Base-by-base conservation (phyloP, 345 rosid genomes). In the Brassica incana region DNA sequence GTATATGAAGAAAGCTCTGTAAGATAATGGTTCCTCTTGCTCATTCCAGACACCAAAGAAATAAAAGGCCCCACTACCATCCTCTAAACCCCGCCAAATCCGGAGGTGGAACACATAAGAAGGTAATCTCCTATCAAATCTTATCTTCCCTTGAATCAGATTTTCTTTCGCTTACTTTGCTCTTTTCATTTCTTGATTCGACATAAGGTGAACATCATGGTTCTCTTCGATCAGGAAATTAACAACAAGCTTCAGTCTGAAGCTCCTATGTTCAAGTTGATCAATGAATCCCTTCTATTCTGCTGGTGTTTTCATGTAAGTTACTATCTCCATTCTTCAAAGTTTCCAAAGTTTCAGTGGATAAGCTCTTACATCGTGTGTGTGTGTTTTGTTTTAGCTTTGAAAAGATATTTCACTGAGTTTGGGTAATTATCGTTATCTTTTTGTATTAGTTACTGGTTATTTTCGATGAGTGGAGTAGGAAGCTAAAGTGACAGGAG, bases 401-500 rank as follows among this genome's bases (percentile, higher is more conserved):
- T 48, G 54, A 14, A 48, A 48, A 48, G 5, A 3, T 48, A 12
- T 11, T 48, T 48, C 10, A 14, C 14, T 48, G 54, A 14, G 15
- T 48, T 48, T 48, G 54, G 54, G 12, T 48, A 43, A 2, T 43
- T 43, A 43, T 43, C 43, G 2, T 35, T 35, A 35, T 35, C 38
- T 35, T 35, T 35, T 35, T 35, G 8, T 35, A 35, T 35, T 35
- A 38, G 43, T 38, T 38, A 38, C 11, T 38, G 11, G 43, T 8
- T 38, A 1, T 35, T 35, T 35, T 5, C 38, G 38, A 35, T 73
- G 69, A 25, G 59, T 71, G 66, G 54, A 82, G 67, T 88, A 95
- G 98, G 98, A 93, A 71, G 98, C 99, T 36, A 91, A 85, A 76
- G 81, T 87, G 52, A 96, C 98, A 76, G 97, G 38, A 35, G 38